Evolutionary conservation across 441 rosid genomes (phyloP).

Genomic region (Arabidopsis hybrid): DNA sequence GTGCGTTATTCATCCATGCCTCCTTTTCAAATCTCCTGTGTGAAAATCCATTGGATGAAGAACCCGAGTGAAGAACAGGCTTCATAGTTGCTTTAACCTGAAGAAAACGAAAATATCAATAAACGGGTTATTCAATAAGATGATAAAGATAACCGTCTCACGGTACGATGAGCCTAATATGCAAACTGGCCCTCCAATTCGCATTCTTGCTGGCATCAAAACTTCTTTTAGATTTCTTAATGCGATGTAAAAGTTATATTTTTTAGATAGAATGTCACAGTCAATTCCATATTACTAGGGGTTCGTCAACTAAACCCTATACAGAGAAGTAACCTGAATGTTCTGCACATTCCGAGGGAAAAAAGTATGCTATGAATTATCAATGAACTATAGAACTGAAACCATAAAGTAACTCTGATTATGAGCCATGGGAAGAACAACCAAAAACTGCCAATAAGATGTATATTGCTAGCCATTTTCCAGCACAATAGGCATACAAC

Average conservation of each 20-base stretch:
- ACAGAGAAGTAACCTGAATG: slow-evolving; percentile 4
- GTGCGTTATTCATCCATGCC: slow-evolving; percentile 61
- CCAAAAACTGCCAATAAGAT: background rate
- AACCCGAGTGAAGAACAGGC: background rate
- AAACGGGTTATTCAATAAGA: slow-evolving; percentile 7
- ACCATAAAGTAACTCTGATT: background rate
- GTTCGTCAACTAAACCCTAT: slow-evolving; percentile 1
- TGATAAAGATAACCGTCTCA: slow-evolving; percentile 8
- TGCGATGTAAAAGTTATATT: background rate
- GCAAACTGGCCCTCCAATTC: background rate
- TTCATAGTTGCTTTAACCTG: slow-evolving; percentile 17
- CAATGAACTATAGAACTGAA: background rate
- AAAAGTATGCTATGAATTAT: background rate
- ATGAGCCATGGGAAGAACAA: slow-evolving; percentile 1
- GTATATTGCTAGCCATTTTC: background rate
- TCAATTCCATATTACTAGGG: background rate
- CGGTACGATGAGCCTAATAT: slow-evolving; percentile 1
- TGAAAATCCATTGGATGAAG: slow-evolving; percentile 72
- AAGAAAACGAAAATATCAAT: slow-evolving; percentile 3
- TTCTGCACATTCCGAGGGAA: background rate
- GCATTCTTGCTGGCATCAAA: background rate
- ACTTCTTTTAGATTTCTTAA: background rate
- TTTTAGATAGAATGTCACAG: background rate
- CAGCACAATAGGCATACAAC: no score
- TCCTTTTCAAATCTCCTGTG: slow-evolving; percentile 70